These are phyloP conservation scores for Sclerotinia nivalis DNA, from an alignment of 2,329 filamentous ascomycete genomes.

Conservation along the genomic window DNA sequence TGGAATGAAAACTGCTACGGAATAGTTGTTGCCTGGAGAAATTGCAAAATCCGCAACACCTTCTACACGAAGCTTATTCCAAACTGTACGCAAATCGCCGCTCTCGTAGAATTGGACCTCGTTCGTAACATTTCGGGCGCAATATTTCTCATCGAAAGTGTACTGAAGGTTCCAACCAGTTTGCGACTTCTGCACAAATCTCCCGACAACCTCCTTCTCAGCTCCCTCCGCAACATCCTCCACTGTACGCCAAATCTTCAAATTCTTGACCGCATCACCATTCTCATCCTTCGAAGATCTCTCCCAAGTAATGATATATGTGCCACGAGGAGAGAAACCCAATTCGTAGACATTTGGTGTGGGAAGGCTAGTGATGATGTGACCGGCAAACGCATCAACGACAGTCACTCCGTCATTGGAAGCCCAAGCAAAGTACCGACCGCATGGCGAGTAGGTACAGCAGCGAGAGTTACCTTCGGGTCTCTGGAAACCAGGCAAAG, in stretches of 20 bases:
- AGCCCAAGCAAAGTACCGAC: slow-evolving; percentile 94
- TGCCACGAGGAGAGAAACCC: slow-evolving; percentile 88
- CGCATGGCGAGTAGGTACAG: slow-evolving; percentile 92
- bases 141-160: slow-evolving; percentile 88
- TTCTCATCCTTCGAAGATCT: slow-evolving; percentile 88
- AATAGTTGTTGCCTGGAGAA: slow-evolving; percentile 84
- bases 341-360: slow-evolving; percentile 89
- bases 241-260: slow-evolving; percentile 91
- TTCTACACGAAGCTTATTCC: slow-evolving; percentile 94
- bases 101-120: slow-evolving; percentile 97
- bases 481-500: slow-evolving; percentile 78
- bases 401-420: slow-evolving; percentile 84
- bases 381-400: slow-evolving; percentile 76
- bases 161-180: slow-evolving; percentile 98
- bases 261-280: slow-evolving; percentile 90
- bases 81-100: slow-evolving; percentile 78
- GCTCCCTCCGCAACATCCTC: slow-evolving; percentile 56
- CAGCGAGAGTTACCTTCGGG: slow-evolving; percentile 94
- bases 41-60: slow-evolving; percentile 87
- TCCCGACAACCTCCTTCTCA: slow-evolving; percentile 74
- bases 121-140: slow-evolving; percentile 91
- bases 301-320: slow-evolving; percentile 96
- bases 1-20: slow-evolving; percentile 91
- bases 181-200: slow-evolving; percentile 94
- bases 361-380: slow-evolving; percentile 71